phyloP scores from a whole-genome alignment of 805 yeast species.

The Schwanniomyces vanrijiae region DNA sequence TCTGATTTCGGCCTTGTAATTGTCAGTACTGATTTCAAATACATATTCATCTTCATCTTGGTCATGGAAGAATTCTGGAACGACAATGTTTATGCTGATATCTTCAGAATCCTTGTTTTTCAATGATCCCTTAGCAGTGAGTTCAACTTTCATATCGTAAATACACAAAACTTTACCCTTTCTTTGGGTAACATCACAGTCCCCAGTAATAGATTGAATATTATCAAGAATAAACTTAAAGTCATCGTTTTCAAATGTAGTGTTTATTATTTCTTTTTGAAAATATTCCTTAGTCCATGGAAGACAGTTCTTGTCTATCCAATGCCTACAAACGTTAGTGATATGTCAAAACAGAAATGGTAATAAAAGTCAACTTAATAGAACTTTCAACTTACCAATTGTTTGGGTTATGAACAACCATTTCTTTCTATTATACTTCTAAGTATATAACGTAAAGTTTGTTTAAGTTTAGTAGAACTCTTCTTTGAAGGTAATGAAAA shows the following conservation, averaged over 20 bases:
- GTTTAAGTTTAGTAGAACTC: not conserved
- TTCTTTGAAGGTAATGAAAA: not conserved
- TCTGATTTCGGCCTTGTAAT: conserved; percentile 43
- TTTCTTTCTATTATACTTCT: conserved; percentile 14
- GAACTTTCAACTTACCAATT: conserved; percentile 49
- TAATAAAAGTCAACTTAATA: not conserved
- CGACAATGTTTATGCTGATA: conserved; percentile 42
- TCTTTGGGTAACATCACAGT: conserved; percentile 81
- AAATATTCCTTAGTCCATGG: conserved; percentile 62
- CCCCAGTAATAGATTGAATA: conserved; percentile 55
- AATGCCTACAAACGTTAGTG: conserved; percentile 46
- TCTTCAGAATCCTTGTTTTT: conserved; percentile 34
- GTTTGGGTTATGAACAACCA: conserved; percentile 73
- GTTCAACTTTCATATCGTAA: conserved; percentile 60
- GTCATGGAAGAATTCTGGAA: conserved; percentile 78
- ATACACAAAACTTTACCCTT: conserved; percentile 79
- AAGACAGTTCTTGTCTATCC: conserved; percentile 69
- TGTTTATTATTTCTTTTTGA: conserved; percentile 34
- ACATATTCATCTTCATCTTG: conserved; percentile 66
- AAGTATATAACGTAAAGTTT: not conserved
- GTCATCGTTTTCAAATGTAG: conserved; percentile 23
- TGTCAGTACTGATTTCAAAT: conserved; percentile 43
- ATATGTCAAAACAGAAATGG: not conserved
- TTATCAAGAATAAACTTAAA: conserved; percentile 31
- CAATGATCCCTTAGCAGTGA: conserved; percentile 42